Percentiles rank a stretch among this genome's conserved stretches.
Conservation (phyloP, 2,329 filamentous ascomycete genomes). For the Dactylellina leptospora region DNA sequence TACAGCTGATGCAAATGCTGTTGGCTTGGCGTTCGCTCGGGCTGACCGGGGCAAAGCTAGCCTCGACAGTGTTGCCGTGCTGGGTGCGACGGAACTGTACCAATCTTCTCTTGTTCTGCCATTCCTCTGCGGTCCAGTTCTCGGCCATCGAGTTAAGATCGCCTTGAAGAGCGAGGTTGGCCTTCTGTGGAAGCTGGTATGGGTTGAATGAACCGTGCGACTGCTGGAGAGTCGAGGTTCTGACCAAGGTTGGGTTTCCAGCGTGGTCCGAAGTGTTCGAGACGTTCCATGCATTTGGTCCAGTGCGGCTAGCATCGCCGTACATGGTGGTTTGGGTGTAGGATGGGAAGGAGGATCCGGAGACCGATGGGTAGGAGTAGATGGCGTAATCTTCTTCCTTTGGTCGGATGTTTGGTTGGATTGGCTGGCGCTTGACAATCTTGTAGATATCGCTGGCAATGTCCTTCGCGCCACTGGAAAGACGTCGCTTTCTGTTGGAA, state of each 20-base stretch:
- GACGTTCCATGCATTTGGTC: constrained; percentile 57
- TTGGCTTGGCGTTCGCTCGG: constrained; percentile 80
- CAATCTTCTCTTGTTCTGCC: constrained; percentile 78
- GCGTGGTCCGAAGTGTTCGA: constrained; percentile 39
- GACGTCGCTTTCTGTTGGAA: constrained; percentile 67
- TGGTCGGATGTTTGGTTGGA: constrained; percentile 62
- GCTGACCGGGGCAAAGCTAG: constrained; percentile 80
- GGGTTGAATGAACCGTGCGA: constrained; percentile 73
- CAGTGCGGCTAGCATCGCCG: constrained; percentile 60
- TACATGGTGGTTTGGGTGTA: constrained; percentile 64
- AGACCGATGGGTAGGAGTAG: constrained; percentile 67
- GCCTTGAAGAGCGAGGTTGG: constrained; percentile 81
- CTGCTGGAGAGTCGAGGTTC: constrained; percentile 73
- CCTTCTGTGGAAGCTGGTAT: constrained; percentile 82
- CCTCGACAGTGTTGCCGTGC: constrained; percentile 79
- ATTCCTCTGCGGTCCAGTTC: constrained; percentile 84
- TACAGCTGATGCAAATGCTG: constrained; percentile 95
- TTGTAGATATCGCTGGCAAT: constrained; percentile 57
- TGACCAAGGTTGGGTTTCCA: constrained; percentile 70
- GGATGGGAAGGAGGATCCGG: constrained; percentile 63
- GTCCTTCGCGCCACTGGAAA: constrained; percentile 65
- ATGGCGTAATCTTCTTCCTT: constrained; percentile 65
- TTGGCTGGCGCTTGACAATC: constrained; percentile 63
- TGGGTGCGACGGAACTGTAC: constrained; percentile 89
- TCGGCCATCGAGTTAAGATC: constrained; percentile 85